These are phyloP conservation scores for Aciculosporium take DNA, from an alignment of 2,329 filamentous ascomycete species.

Conservation along the genomic window DNA sequence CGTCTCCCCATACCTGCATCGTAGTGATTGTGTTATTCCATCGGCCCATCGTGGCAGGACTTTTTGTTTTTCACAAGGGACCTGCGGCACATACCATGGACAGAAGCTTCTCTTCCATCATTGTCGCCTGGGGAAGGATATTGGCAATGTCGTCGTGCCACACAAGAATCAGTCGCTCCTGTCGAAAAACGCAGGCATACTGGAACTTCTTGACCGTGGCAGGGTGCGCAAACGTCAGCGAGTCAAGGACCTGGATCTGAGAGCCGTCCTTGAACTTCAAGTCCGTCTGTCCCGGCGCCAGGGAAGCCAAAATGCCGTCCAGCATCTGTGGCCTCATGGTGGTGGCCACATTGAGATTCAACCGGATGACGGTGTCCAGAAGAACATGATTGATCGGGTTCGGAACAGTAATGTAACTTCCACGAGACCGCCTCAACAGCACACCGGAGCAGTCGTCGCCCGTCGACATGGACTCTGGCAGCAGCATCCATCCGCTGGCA, in stretches of 20 bases:
- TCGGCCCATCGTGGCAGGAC: not conserved
- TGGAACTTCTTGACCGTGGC: conserved; percentile 27
- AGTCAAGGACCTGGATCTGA: conserved; percentile 30
- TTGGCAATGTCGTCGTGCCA: conserved; percentile 28
- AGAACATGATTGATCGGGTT: conserved; percentile 22
- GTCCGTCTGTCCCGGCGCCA: conserved; percentile 27
- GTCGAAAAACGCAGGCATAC: conserved; percentile 27
- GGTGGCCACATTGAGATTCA: conserved; percentile 31
- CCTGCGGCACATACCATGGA: conserved; percentile 9
- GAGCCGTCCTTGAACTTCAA: conserved; percentile 27
- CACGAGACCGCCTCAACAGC: conserved; percentile 23
- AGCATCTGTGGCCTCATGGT: conserved; percentile 35
- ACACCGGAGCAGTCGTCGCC: conserved; percentile 19
- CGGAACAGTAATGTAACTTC: conserved; percentile 27
- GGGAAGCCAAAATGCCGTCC: conserved; percentile 26
- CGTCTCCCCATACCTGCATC: conserved; percentile 15
- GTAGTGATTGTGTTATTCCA: not conserved
- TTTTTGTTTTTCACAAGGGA: not conserved
- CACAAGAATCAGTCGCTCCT: conserved; percentile 26
- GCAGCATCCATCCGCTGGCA: conserved; percentile 17
- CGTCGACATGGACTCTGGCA: conserved; percentile 6
- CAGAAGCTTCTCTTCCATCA: conserved; percentile 20
- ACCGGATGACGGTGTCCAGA: conserved; percentile 25
- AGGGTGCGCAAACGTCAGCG: conserved; percentile 22
- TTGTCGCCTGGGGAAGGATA: conserved; percentile 23